Evolutionary conservation across 768 basidiomycete genomes (phyloP), one percentile per base, ranked within the genome.

Genomic region (Chiua virens): DNA sequence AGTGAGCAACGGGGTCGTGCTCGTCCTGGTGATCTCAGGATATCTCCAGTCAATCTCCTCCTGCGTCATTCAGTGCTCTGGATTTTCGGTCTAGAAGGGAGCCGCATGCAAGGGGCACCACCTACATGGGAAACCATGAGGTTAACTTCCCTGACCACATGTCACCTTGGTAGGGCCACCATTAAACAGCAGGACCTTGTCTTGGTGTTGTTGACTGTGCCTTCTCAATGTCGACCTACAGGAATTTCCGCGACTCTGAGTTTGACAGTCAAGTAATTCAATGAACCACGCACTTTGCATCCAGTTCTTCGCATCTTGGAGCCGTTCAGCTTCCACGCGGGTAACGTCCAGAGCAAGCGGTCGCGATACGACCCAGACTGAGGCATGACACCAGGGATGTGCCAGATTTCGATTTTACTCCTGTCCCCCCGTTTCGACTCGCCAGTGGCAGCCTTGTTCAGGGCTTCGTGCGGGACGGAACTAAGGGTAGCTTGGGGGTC

Each of bases 381-480:
- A 51, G 39, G 28, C 30, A 35, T 30, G 32, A 41, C 5, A 6
- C n/a, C 45, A 32, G 46, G 4, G 52, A 58, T 60, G 42, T 48
- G 47, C 64, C 49, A 10, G 42, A 34, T 14, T 54, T 55, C 44
- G 44, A 69, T 58, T 8, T 30, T 13, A 14, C 11, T 3, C 59
- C 65, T 55, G 30, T 55, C 28, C 58, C 59, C 17, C 53, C 65
- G 8, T 76, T 76, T 48, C 64, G 58, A 55, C 55, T 69, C 32
- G 75, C 73, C 11, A 55, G 79, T 80, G 69, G 67, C 27, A 27
- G 21, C 60, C 72, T 27, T 77, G 77, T 32, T 69, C 76, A 36
- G 74, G 75, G 15, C 53, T 57, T 8, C 58, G 32, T 44, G 47
- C 17, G 40, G 51, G 17, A 50, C 57, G 25, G 56, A 30, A 30